Evolutionary conservation across 2,329 filamentous ascomycete genomes (phyloP), one percentile per base, ranked within the genome.

Genomic region (Xylaria sp.): DNA sequence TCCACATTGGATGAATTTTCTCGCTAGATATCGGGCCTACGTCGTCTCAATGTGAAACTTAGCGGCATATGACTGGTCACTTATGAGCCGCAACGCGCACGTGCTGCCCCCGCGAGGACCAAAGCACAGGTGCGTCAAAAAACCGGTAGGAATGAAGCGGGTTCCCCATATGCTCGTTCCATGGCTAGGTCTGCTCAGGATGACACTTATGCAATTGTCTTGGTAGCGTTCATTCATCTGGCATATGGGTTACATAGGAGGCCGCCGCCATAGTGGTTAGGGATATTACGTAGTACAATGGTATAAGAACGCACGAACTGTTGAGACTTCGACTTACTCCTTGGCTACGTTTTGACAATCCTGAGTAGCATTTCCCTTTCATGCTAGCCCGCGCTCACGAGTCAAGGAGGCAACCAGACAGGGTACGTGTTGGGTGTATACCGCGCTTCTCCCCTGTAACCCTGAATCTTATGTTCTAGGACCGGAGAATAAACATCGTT

Each of bases 41-140:
- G 40, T 56, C 23, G 41, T 47, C 44, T 55, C 41, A 55, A 33
- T 47, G n/a, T 55, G 23, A 17, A 21, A n/a, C 21, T 35, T 56
- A 37, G 46, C 21, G 19, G 19, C 19, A 37, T 41, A 51, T 57
- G 54, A 52, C 55, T 29, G 7, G 55, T 58, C 54, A 31, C 23
- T 25, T 47, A 19, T 33, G 47, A 40, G 38, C 35, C 31, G 15
- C 25, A 44, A 35, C 29, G 17, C 21, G 25, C 38, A 29, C 21
- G 25, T 38, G n/a, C 33, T 21, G 10, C 33, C 21, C 31, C 33
- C 31, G 21, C 19, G 19, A 44, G 27, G 27, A 54, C 25, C 19
- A 37, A 7, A 37, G n/a, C 13, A n/a, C 21, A n/a, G 43, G 11
- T 23, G 37, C 17, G 10, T 8, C 15, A 21, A 52, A 31, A 15